These are phyloP conservation scores for Didymella glomerata DNA, from an alignment of 2,329 filamentous ascomycete genomes.

Conservation along the genomic window DNA sequence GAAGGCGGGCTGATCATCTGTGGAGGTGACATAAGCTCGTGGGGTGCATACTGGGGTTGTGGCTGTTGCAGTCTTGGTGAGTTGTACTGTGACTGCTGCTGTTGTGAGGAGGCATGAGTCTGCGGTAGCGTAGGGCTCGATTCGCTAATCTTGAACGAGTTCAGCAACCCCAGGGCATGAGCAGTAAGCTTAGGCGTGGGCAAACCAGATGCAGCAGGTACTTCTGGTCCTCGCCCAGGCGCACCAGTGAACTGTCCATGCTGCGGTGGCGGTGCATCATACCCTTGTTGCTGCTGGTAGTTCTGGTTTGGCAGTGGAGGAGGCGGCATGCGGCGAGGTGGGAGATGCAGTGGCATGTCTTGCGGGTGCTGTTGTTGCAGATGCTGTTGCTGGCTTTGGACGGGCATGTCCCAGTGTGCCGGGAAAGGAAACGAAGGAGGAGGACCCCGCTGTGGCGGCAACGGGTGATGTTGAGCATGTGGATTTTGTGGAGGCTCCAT, in stretches of 20 bases:
- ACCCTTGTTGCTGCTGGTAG: constrained; percentile 24
- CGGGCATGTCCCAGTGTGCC: constrained; percentile 47
- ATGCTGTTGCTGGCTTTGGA: constrained; percentile 23
- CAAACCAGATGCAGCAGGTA: constrained; percentile 65
- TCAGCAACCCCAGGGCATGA: constrained; percentile 66
- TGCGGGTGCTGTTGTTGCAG: constrained; percentile 29
- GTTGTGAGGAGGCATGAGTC: constrained; percentile 16
- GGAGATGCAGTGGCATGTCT: constrained; percentile 32
- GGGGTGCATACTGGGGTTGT: constrained; percentile 31
- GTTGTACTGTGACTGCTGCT: constrained; percentile 30
- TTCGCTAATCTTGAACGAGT: constrained; percentile 61
- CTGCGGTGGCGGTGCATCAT: constrained; percentile 46
- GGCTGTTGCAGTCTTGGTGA: constrained; percentile 38
- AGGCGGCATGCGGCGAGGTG: constrained; percentile 36
- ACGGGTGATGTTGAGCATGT: constrained; percentile 62
- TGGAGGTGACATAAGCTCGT: constrained; percentile 39
- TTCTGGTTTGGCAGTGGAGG: constrained; percentile 27
- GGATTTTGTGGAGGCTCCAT: constrained; percentile 66
- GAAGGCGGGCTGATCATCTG: constrained; percentile 41
- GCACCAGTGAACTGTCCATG: constrained; percentile 44
- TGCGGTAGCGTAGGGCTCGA: constrained; percentile 32
- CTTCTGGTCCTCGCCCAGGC: constrained; percentile 52
- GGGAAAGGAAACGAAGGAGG: constrained; percentile 60
- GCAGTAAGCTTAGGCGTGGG: constrained; percentile 66
- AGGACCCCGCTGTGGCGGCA: constrained; percentile 59